Conservation (phyloP, 805 yeast genomes). For the Teunomyces stri region DNA sequence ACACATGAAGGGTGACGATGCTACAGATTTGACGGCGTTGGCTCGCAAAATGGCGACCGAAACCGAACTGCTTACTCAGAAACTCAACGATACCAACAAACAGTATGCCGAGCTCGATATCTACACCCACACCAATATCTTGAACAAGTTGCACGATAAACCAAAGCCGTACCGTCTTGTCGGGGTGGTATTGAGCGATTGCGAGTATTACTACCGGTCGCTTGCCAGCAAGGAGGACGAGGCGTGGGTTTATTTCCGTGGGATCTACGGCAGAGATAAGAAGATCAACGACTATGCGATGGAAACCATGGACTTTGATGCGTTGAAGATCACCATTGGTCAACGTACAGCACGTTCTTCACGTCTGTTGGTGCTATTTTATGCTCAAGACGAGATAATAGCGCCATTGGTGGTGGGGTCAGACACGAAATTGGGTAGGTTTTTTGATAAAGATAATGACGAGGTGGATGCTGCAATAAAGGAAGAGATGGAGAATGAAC, state of each 20-base stretch:
- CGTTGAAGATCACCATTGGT: conserved; percentile 15
- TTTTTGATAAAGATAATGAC: conserved; percentile 18
- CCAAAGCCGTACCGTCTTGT: conserved; percentile 24
- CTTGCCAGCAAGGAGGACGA: conserved; percentile 12
- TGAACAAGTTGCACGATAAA: conserved; percentile 10
- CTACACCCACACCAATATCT: conserved; percentile 17
- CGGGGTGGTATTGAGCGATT: conserved; percentile 32
- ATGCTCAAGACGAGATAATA: conserved; percentile 14
- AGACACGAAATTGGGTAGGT: conserved; percentile 12
- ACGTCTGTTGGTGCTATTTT: conserved; percentile 16
- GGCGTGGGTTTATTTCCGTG: conserved; percentile 22
- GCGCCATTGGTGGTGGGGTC: conserved; percentile 4
- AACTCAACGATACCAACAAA: conserved; percentile 18
- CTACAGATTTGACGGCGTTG: conserved; percentile 16
- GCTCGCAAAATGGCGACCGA: conserved; percentile 16
- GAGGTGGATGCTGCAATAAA: conserved; percentile 8
- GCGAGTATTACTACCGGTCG: conserved; percentile 25
- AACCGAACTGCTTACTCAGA: conserved; percentile 14
- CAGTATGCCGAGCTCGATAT: conserved; percentile 18
- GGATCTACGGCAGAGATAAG: conserved; percentile 8
- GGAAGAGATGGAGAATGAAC: conserved; percentile 1
- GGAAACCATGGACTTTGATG: conserved; percentile 19
- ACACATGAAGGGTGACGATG: conserved; percentile 14
- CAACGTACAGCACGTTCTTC: conserved; percentile 12
- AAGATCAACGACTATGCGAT: conserved; percentile 15